Evolutionary conservation across 2,329 filamentous ascomycete genomes (phyloP).

Genomic region (Claviceps pusilla): DNA sequence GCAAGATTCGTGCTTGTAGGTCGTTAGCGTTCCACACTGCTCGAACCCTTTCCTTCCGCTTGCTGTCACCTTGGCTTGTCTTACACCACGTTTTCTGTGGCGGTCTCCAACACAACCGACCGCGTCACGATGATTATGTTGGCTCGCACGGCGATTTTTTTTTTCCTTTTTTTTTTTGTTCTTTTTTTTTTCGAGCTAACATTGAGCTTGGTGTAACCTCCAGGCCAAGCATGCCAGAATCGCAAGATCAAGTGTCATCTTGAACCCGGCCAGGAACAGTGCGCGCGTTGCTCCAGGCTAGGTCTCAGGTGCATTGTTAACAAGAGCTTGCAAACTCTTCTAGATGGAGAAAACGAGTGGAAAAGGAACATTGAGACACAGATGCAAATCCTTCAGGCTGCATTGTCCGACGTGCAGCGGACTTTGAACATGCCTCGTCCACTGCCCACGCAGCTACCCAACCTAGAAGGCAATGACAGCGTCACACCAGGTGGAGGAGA

Average conservation of each 20-base stretch:
- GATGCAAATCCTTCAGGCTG: constrained; percentile 13
- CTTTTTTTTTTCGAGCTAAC: neutral
- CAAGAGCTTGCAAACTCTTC: constrained; percentile 39
- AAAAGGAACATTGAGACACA: constrained; percentile 16
- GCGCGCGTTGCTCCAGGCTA: constrained; percentile 33
- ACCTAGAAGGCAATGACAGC: neutral
- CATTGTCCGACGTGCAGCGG: constrained; percentile 14
- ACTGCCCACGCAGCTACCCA: neutral
- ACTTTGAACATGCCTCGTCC: constrained; percentile 9
- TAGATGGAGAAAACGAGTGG: constrained; percentile 37
- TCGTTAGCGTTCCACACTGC: neutral
- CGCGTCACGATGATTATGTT: neutral
- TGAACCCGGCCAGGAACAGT: constrained; percentile 27
- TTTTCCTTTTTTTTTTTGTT: no score
- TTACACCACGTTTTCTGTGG: no score
- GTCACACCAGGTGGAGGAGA: neutral
- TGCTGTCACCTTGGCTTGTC: neutral
- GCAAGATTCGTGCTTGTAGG: constrained; percentile 19
- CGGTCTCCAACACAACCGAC: neutral
- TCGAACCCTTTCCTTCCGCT: neutral
- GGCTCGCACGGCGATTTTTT: neutral
- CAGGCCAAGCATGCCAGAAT: constrained; percentile 31
- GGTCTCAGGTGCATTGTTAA: constrained; percentile 38
- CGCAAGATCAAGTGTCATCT: constrained; percentile 42
- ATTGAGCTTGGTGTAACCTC: neutral